Evolutionary conservation across 176 grass and related monocot species (phyloP).

Genomic region (Chrysopogon serrulatus): DNA sequence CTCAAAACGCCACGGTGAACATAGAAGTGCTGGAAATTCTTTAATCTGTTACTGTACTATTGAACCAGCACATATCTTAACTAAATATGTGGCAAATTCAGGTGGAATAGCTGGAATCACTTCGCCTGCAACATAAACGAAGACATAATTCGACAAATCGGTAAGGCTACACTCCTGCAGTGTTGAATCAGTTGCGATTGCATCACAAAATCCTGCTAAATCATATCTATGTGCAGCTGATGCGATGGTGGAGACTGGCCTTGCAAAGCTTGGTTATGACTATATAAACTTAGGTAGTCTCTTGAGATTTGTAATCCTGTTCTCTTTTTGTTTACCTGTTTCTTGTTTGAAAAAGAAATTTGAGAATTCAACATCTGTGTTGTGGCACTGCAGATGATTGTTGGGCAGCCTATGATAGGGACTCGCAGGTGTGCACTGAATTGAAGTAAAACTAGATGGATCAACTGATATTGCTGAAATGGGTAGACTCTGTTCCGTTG

Average conservation of each 20-base stretch:
- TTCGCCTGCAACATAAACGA: constrained; percentile 38
- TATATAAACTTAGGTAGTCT: constrained; percentile 43
- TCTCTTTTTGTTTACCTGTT: neutral
- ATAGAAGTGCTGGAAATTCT: neutral
- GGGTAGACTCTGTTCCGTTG: neutral
- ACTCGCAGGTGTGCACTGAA: constrained; percentile 31
- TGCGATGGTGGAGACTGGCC: constrained; percentile 41
- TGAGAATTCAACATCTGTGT: neutral
- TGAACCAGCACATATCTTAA: neutral
- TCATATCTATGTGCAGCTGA: constrained; percentile 25
- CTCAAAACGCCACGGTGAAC: neutral
- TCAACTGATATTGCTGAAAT: neutral
- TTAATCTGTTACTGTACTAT: neutral
- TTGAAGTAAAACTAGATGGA: neutral
- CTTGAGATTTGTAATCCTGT: neutral
- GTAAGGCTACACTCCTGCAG: neutral
- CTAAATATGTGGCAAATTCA: neutral
- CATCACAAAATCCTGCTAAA: neutral
- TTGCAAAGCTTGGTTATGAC: constrained; percentile 41
- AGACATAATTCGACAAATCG: constrained; percentile 25
- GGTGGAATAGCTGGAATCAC: constrained; percentile 55
- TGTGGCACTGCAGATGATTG: constrained; percentile 39
- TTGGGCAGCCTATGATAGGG: constrained; percentile 35
- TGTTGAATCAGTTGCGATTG: neutral
- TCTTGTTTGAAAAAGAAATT: neutral